Evolutionary conservation across 441 rosid genomes (phyloP), one percentile per base, ranked within the genome.

Genomic region (Adansonia madagascariensis): DNA sequence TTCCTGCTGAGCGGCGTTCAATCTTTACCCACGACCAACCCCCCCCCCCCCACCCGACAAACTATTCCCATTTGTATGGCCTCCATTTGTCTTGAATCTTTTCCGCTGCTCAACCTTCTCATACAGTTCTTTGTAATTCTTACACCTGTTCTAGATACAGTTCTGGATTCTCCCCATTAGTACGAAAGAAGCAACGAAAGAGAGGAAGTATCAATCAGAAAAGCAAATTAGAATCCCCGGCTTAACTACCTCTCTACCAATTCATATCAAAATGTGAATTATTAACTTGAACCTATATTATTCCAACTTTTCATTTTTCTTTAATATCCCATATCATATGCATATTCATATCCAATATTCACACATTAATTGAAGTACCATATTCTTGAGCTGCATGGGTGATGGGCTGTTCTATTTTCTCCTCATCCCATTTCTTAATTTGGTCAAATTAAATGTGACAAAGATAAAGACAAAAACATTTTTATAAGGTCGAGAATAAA

Each of bases 21-120:
- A 88, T 86, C 99, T 88, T 90, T 94, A 97, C 43, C 98, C 99
- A 53, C 94, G 92, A 20, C 97, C 98, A 73, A 91, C 91, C 52
- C 88, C 94, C 43, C 96, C 95, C 27, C 27, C 27, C 27, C 27
- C 0, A n/a, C n/a, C n/a, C 2, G 92, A 84, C 74, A 81, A 67
- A 56, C 83, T 83, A 83, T 88, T 92, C 79, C 97, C 97, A 82
- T 93, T 93, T 47, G 93, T 85, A 73, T 84, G 79, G 63, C 88
- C 76, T 52, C 97, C 99, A 76, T 91, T 95, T 68, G 95, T 88
- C 84, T 92, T 93, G 24, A 89, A 87, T 44, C 94, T 94, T 82
- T 95, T 93, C 79, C 94, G 87, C 85, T 92, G 97, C 74, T 90
- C 97, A 75, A 93, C 88, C 86, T 79, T 95, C 83, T 92, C 98